These are phyloP conservation scores for Lojkania enalia DNA, from an alignment of 2,329 filamentous ascomycete genomes.

Conservation along the genomic window DNA sequence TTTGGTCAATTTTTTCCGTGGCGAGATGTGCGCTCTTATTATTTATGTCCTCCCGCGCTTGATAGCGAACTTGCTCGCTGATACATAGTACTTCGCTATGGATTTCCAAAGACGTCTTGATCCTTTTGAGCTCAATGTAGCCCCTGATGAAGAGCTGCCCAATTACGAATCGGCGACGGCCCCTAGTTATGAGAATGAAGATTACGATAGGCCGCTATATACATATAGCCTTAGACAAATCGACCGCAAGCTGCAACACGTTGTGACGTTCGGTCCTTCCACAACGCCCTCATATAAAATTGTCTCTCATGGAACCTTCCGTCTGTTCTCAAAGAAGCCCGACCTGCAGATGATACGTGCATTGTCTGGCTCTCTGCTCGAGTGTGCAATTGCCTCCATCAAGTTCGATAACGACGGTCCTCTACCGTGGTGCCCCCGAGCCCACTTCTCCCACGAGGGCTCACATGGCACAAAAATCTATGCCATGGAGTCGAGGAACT, in stretches of 20 bases:
- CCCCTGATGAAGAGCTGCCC: slow-evolving; percentile 31
- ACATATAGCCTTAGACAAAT: slow-evolving; percentile 30
- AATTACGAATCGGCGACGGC: slow-evolving; percentile 27
- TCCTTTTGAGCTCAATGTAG: slow-evolving; percentile 19
- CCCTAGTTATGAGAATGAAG: slow-evolving; percentile 25
- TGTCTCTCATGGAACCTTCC: slow-evolving; percentile 23
- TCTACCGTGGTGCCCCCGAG: slow-evolving; percentile 39
- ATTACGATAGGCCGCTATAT: slow-evolving; percentile 20
- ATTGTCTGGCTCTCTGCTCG: slow-evolving; percentile 12
- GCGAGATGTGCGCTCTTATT: not conserved
- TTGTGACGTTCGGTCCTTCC: slow-evolving; percentile 21
- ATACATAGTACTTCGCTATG: slow-evolving; percentile 15
- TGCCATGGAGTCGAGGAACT: slow-evolving; percentile 38
- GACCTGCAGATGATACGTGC: slow-evolving; percentile 36
- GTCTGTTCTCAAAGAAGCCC: slow-evolving; percentile 38
- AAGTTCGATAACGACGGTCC: slow-evolving; percentile 34
- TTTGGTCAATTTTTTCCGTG: too few species aligned
- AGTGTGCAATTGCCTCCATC: slow-evolving; percentile 30
- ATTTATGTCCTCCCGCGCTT: slow-evolving; percentile 9
- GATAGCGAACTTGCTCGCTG: not conserved
- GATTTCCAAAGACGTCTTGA: slow-evolving; percentile 18
- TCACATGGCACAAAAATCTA: slow-evolving; percentile 15
- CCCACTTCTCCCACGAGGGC: slow-evolving; percentile 25
- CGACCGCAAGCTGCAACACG: slow-evolving; percentile 29
- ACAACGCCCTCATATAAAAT: slow-evolving; percentile 30